Percentiles rank a stretch among this genome's conserved stretches.
Evolutionary conservation across 306 rosid genomes (phyloP).

Genomic region (Quercus suber): DNA sequence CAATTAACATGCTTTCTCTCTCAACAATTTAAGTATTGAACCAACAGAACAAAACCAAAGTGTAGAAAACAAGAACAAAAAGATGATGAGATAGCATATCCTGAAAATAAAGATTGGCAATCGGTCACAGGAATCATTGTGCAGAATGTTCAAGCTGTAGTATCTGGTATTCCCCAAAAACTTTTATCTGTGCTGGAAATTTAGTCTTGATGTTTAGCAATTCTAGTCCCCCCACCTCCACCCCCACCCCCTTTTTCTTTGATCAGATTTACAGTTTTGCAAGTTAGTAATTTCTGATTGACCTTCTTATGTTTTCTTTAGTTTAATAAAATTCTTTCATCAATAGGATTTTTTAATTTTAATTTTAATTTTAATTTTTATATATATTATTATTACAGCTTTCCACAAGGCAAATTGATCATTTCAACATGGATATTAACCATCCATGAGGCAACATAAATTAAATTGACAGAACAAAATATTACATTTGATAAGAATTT

Average conservation of each 20-base stretch:
- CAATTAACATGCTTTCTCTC: background rate
- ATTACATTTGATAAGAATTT: background rate
- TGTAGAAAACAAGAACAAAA: background rate
- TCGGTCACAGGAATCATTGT: background rate
- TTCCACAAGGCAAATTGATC: background rate
- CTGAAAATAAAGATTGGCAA: background rate
- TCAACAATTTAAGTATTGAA: background rate
- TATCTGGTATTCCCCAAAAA: too few relatives aligned
- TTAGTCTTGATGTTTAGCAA: background rate
- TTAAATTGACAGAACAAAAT: background rate
- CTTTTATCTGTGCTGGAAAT: background rate
- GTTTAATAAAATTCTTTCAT: background rate
- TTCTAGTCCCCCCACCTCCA: background rate
- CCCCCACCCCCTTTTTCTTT: background rate
- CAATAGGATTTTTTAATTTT: background rate
- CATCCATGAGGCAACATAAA: background rate
- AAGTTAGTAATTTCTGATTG: background rate
- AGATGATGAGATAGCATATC: background rate
- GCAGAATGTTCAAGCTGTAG: too few relatives aligned
- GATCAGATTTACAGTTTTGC: background rate
- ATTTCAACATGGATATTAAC: background rate
- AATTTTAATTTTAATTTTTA: too few relatives aligned
- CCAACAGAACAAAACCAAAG: background rate
- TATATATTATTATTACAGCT: background rate
- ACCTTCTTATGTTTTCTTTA: background rate